Conservation (phyloP, 2,329 filamentous ascomycete species). For the Aspergillus novofumigatus region DNA sequence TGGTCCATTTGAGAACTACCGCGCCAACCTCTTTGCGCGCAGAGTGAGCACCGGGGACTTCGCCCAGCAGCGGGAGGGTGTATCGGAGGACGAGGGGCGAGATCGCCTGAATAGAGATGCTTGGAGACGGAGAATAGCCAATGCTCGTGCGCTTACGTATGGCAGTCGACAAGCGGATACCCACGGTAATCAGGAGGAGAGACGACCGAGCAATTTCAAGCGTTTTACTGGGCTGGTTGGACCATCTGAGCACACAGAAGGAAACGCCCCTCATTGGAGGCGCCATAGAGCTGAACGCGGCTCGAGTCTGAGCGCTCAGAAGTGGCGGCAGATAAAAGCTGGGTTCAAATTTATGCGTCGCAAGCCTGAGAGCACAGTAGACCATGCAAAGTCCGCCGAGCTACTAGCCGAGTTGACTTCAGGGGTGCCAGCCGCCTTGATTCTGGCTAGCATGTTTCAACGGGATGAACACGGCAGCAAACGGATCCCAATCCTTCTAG, state of each 20-base stretch:
- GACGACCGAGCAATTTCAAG: conserved; percentile 60
- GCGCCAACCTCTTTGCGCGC: conserved; percentile 54
- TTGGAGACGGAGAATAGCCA: conserved; percentile 55
- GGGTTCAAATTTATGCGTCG: conserved; percentile 76
- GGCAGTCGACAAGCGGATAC: conserved; percentile 48
- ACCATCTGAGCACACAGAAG: conserved; percentile 59
- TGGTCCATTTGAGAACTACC: conserved; percentile 42
- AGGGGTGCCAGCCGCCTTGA: conserved; percentile 86
- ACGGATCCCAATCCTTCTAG: conserved; percentile 87
- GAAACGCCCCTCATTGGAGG: conserved; percentile 55
- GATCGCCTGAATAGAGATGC: conserved; percentile 56
- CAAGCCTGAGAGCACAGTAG: conserved; percentile 78
- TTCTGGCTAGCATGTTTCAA: conserved; percentile 96
- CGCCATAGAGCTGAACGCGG: conserved; percentile 58
- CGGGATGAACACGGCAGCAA: conserved; percentile 94
- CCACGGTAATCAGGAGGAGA: conserved; percentile 48
- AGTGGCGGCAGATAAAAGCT: conserved; percentile 91
- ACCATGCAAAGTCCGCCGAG: conserved; percentile 93
- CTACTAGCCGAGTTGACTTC: conserved; percentile 92
- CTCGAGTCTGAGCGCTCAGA: conserved; percentile 68
- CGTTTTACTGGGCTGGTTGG: conserved; percentile 62
- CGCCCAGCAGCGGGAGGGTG: conserved; percentile 56
- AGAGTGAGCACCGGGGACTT: conserved; percentile 63
- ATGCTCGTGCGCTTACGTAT: conserved; percentile 44
- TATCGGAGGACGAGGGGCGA: conserved; percentile 73